Evolutionary conservation across 1,284 basidiomycete genomes (phyloP).

Genomic region (Trametes polyzona): DNA sequence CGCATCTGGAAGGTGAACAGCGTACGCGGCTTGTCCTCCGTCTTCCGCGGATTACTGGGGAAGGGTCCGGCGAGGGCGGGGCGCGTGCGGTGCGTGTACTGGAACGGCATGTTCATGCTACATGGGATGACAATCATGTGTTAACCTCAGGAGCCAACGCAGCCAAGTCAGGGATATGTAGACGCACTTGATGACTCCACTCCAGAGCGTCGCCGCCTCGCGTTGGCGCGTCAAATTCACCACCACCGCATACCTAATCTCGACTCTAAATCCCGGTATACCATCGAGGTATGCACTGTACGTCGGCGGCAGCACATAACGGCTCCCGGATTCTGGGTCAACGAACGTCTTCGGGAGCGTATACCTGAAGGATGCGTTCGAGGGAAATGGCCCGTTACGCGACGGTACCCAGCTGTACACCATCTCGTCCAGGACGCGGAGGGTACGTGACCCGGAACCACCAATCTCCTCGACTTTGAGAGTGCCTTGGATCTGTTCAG

Average conservation of each 20-base stretch:
- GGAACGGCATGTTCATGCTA: conserved; percentile 23
- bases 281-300: conserved; percentile 64
- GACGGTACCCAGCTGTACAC: conserved; percentile 33
- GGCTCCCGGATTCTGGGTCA: conserved; percentile 20
- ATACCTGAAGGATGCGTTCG: conserved; percentile 33
- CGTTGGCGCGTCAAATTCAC: conserved; percentile 29
- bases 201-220: conserved; percentile 32
- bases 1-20: conserved; percentile 27
- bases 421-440: conserved; percentile 26
- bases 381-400: conserved; percentile 27
- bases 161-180: background rate
- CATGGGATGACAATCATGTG: background rate
- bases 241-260: conserved; percentile 59
- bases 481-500: conserved; percentile 33
- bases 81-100: conserved; percentile 24
- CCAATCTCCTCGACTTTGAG: conserved; percentile 32
- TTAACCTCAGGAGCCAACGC: background rate
- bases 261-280: conserved; percentile 67
- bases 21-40: conserved; percentile 25
- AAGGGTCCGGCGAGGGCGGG: conserved; percentile 30
- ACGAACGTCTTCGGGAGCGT: conserved; percentile 31
- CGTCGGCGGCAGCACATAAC: conserved; percentile 58
- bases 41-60: conserved; percentile 13
- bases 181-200: conserved; percentile 27
- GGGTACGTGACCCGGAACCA: conserved; percentile 25